Evolutionary conservation across 2,329 filamentous ascomycete genomes (phyloP).

Genomic region (Monosporascus ibericus): DNA sequence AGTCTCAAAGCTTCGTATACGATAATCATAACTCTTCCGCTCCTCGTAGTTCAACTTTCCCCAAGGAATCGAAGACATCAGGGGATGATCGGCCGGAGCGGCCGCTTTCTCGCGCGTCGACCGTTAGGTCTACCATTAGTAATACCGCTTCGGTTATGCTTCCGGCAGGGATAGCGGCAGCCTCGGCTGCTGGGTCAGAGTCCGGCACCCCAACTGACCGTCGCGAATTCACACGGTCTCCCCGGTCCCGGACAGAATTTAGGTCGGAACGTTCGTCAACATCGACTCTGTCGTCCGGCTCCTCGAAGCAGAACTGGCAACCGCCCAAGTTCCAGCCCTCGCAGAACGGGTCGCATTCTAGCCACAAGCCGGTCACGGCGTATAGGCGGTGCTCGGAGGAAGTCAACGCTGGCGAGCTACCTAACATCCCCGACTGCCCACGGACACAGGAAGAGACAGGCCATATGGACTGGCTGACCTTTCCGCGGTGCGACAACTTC

Average conservation of each 20-base stretch:
- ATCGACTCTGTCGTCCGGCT: constrained; percentile 13
- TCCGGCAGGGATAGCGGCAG: constrained; percentile 11
- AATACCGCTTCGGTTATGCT: constrained; percentile 9
- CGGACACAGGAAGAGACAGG: constrained; percentile 56
- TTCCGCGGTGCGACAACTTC: constrained; percentile 64
- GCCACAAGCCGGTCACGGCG: constrained; percentile 38
- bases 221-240: constrained; percentile 9
- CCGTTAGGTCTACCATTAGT: constrained; percentile 13
- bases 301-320: constrained; percentile 35
- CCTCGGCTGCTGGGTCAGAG: constrained; percentile 6
- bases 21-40: constrained; percentile 16
- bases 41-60: constrained; percentile 24
- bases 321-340: constrained; percentile 38
- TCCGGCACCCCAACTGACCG: constrained; percentile 6
- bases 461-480: constrained; percentile 73
- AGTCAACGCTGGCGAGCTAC: constrained; percentile 33
- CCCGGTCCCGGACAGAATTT: constrained; percentile 10
- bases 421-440: constrained; percentile 61
- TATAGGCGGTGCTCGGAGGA: constrained; percentile 53
- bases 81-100: constrained; percentile 14
- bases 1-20: constrained; percentile 17
- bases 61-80: constrained; percentile 17
- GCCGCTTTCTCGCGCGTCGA: constrained; percentile 19
- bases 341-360: constrained; percentile 26
- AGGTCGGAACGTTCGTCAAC: constrained; percentile 13